Conservation (phyloP, 805 yeast genomes). For the Starmerella bombicola region DNA sequence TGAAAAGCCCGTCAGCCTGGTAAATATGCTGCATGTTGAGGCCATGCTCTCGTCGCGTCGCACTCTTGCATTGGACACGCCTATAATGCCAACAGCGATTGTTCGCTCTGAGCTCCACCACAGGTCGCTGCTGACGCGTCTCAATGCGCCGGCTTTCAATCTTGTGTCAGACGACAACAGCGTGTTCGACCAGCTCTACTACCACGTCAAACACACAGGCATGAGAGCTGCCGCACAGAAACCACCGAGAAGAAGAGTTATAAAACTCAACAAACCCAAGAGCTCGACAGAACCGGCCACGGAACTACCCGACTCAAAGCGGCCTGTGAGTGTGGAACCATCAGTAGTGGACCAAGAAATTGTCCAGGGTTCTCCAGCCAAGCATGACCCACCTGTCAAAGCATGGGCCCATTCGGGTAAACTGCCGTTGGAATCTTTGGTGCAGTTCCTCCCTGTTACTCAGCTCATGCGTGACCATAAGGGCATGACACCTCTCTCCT, state of each 20-base stretch:
- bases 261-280: constrained; percentile 18
- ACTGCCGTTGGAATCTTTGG: too few species aligned
- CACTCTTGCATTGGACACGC: constrained; percentile 59
- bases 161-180: constrained; percentile 4
- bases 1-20: constrained; percentile 53
- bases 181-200: constrained; percentile 22
- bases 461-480: constrained; percentile 1
- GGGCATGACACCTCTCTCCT: constrained; percentile 1
- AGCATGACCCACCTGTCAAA: too few species aligned
- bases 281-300: background rate
- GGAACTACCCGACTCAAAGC: too few species aligned
- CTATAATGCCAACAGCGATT: constrained; percentile 44
- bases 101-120: constrained; percentile 41
- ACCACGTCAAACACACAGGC: constrained; percentile 16
- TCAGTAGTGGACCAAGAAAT: too few species aligned
- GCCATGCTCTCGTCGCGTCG: constrained; percentile 63
- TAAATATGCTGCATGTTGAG: constrained; percentile 53
- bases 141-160: constrained; percentile 3
- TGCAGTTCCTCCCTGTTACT: background rate
- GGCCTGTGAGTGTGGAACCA: too few species aligned
- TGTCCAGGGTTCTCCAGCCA: too few species aligned
- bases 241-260: constrained; percentile 26
- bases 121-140: constrained; percentile 12
- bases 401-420: too few species aligned
- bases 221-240: constrained; percentile 10